These are phyloP conservation scores for Boletus tomentosulus DNA, from an alignment of 768 basidiomycete genomes.

Conservation along the genomic window DNA sequence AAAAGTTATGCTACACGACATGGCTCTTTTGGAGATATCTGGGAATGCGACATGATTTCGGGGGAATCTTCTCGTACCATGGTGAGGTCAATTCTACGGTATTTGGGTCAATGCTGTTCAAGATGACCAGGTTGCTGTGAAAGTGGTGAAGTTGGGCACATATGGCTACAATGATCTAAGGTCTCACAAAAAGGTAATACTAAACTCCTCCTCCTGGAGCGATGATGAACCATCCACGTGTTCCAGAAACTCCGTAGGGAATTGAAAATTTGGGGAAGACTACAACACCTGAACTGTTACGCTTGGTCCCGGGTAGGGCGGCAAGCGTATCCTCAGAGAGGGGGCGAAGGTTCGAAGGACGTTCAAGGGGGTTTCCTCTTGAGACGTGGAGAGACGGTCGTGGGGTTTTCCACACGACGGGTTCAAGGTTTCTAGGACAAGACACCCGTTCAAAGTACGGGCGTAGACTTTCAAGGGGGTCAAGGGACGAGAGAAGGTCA, in stretches of 20 bases:
- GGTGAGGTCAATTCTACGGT: not conserved
- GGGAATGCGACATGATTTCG: constrained; percentile 20
- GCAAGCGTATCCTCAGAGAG: no score
- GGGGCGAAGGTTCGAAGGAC: no score
- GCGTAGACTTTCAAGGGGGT: no score
- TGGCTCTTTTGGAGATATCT: constrained; percentile 22
- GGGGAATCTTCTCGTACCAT: not conserved
- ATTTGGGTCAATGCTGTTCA: not conserved
- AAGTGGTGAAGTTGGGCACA: constrained; percentile 6
- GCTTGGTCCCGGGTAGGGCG: no score
- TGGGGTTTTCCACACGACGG: no score
- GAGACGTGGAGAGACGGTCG: no score
- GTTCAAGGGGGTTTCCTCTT: no score
- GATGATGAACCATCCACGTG: not conserved
- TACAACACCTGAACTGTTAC: constrained; percentile 23
- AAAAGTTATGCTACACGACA: not conserved
- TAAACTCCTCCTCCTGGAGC: not conserved
- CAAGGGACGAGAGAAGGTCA: no score
- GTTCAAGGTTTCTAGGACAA: no score
- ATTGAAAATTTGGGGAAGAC: constrained; percentile 14
- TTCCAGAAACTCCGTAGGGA: constrained; percentile 29
- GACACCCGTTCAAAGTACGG: no score
- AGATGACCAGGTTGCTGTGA: constrained; percentile 19
- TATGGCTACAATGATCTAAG: not conserved
- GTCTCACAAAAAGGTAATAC: constrained; percentile 13